These are phyloP conservation scores for Plenodomus tracheiphilus DNA, from an alignment of 2,329 filamentous ascomycete genomes.

Conservation along the genomic window DNA sequence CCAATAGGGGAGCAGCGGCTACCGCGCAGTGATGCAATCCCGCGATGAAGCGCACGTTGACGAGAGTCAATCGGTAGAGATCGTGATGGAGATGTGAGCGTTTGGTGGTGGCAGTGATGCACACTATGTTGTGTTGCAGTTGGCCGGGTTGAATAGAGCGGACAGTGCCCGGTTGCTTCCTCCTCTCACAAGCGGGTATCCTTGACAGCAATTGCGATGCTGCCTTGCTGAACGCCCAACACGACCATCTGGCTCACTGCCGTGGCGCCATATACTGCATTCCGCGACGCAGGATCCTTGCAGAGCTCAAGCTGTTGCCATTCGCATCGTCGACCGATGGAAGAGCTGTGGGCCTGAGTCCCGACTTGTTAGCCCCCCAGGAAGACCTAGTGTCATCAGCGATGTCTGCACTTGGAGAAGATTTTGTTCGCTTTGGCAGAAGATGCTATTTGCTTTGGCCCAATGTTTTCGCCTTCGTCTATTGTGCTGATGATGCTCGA, in stretches of 20 bases:
- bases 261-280: not conserved
- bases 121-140: slow-evolving; percentile 9
- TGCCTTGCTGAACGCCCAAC: slow-evolving; percentile 28
- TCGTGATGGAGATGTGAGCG: not conserved
- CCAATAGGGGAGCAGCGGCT: not conserved
- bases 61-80: not conserved
- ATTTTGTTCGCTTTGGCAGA: no score
- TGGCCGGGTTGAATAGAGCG: slow-evolving; percentile 1
- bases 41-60: not conserved
- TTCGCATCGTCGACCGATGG: not conserved
- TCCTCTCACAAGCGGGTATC: slow-evolving; percentile 8
- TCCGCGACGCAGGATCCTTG: not conserved
- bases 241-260: not conserved
- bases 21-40: slow-evolving; percentile 1
- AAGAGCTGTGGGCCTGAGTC: no score
- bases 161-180: slow-evolving; percentile 2
- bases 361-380: no score
- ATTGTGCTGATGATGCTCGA: no score
- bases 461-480: no score
- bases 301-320: not conserved
- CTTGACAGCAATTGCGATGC: slow-evolving; percentile 29
- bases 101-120: slow-evolving; percentile 11
- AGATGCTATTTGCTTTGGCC: no score
- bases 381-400: no score
- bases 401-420: no score